A percentile compares a stretch with the other conserved stretches of the same genome.
phyloP scores from a whole-genome alignment of 257 asterid genomes.

The Gentiana dahurica region DNA sequence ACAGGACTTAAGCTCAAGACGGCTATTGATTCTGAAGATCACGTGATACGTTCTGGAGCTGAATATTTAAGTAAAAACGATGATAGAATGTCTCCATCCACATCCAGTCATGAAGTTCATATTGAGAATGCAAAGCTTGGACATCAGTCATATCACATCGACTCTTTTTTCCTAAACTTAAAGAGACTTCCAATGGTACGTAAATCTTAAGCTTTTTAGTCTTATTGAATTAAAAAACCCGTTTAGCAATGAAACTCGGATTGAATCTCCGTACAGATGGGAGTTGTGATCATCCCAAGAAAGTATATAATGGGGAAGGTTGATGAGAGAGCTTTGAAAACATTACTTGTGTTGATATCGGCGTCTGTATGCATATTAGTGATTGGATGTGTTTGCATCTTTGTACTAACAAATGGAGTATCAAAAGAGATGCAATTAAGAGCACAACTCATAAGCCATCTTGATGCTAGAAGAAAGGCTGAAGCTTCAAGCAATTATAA shows the following conservation, averaged over 20 bases:
- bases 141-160: slow-evolving; percentile 52
- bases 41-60: slow-evolving; percentile 68
- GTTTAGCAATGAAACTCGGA: background rate
- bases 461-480: slow-evolving; percentile 88
- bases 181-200: slow-evolving; percentile 90
- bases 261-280: slow-evolving; percentile 42
- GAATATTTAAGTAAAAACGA: slow-evolving; percentile 47
- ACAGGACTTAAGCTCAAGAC: slow-evolving; percentile 61
- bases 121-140: slow-evolving; percentile 76
- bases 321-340: slow-evolving; percentile 65
- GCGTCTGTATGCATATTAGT: slow-evolving; percentile 72
- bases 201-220: background rate
- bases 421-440: slow-evolving; percentile 90
- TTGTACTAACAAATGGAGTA: slow-evolving; percentile 74
- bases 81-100: slow-evolving; percentile 47
- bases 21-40: slow-evolving; percentile 66
- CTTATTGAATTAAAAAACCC: background rate
- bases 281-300: slow-evolving; percentile 84
- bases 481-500: slow-evolving; percentile 92
- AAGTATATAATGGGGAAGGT: slow-evolving; percentile 88
- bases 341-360: slow-evolving; percentile 60
- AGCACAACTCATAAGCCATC: slow-evolving; percentile 69
- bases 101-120: slow-evolving; percentile 69
- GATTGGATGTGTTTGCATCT: slow-evolving; percentile 82
- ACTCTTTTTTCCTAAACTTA: slow-evolving; percentile 77